Evolutionary conservation across 2,329 filamentous ascomycete genomes (phyloP).

Genomic region (Ceratocystis alfenasii): DNA sequence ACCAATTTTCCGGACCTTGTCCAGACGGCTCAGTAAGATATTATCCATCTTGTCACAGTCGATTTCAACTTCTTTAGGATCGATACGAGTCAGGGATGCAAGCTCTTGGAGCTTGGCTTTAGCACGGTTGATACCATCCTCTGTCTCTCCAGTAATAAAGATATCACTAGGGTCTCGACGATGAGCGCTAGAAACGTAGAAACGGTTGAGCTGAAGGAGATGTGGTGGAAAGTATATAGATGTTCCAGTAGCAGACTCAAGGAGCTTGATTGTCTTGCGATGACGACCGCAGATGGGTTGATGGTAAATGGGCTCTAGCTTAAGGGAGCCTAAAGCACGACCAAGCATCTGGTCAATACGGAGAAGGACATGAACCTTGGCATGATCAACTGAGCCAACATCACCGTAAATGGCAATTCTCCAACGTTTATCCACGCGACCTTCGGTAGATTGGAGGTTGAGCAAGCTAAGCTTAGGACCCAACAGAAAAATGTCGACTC

Average conservation of each 20-base stretch:
- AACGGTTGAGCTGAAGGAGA: slow-evolving; percentile 84
- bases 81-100: slow-evolving; percentile 66
- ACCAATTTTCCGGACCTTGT: slow-evolving; percentile 96
- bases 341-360: slow-evolving; percentile 89
- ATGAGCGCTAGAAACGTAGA: slow-evolving; percentile 68
- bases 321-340: slow-evolving; percentile 63
- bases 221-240: slow-evolving; percentile 96
- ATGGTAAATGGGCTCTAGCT: slow-evolving; percentile 76
- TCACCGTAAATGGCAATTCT: slow-evolving; percentile 92
- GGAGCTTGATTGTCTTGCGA: slow-evolving; percentile 93
- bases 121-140: slow-evolving; percentile 72
- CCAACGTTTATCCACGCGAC: slow-evolving; percentile 80
- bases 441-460: slow-evolving; percentile 60
- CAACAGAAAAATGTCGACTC: slow-evolving; percentile 91
- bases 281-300: slow-evolving; percentile 86
- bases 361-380: slow-evolving; percentile 89
- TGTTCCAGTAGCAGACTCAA: slow-evolving; percentile 88
- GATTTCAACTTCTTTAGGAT: slow-evolving; percentile 84
- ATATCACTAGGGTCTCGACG: slow-evolving; percentile 79
- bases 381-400: slow-evolving; percentile 87
- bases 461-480: slow-evolving; percentile 78
- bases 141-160: slow-evolving; percentile 83
- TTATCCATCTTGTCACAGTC: slow-evolving; percentile 89
- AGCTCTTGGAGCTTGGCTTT: slow-evolving; percentile 87
- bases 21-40: slow-evolving; percentile 77